phyloP scores from a whole-genome alignment of 352 stramenopile genomes.

The Globisporangium sylvaticum region DNA sequence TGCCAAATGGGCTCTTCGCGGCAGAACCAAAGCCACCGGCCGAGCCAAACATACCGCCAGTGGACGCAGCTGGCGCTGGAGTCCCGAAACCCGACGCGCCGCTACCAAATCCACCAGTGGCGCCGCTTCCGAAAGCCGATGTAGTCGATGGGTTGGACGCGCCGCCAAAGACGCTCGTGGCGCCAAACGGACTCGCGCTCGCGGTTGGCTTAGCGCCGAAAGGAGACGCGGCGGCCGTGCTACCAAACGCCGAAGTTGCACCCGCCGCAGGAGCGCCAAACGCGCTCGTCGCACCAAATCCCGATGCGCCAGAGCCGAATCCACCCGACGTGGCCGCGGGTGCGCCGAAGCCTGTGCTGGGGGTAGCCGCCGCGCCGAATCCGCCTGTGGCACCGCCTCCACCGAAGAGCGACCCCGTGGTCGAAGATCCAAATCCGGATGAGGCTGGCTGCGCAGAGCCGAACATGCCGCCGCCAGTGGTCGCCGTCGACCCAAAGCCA shows the following conservation, averaged over 20 bases:
- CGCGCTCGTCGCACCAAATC: constrained; percentile 26
- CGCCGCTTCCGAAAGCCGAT: constrained; percentile 28
- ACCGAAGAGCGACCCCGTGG: constrained; percentile 16
- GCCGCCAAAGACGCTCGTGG: constrained; percentile 48
- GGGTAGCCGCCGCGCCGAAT: constrained; percentile 4
- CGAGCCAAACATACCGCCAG: constrained; percentile 34
- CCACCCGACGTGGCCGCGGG: constrained; percentile 5
- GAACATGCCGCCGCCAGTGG: constrained; percentile 24
- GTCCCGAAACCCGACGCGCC: constrained; percentile 34
- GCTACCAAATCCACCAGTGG: constrained; percentile 6
- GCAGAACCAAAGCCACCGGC: constrained; percentile 34
- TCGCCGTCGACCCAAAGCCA: constrained; percentile 34
- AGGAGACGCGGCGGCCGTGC: constrained; percentile 32
- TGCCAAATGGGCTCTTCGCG: constrained; percentile 50
- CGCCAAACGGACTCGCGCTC: constrained; percentile 56
- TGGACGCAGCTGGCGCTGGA: constrained; percentile 18
- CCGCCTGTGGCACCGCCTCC: constrained; percentile 18
- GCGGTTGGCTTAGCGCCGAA: constrained; percentile 55
- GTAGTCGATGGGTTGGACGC: constrained; percentile 23
- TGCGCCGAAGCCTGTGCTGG: constrained; percentile 16
- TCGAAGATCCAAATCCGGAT: constrained; percentile 30
- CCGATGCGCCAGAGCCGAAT: constrained; percentile 21
- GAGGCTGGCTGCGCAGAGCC: constrained; percentile 25
- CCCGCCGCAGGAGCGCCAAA: constrained; percentile 19
- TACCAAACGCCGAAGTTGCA: constrained; percentile 21